phyloP scores from a whole-genome alignment of 768 basidiomycete species.

The Kwoniella newhampshirensis region DNA sequence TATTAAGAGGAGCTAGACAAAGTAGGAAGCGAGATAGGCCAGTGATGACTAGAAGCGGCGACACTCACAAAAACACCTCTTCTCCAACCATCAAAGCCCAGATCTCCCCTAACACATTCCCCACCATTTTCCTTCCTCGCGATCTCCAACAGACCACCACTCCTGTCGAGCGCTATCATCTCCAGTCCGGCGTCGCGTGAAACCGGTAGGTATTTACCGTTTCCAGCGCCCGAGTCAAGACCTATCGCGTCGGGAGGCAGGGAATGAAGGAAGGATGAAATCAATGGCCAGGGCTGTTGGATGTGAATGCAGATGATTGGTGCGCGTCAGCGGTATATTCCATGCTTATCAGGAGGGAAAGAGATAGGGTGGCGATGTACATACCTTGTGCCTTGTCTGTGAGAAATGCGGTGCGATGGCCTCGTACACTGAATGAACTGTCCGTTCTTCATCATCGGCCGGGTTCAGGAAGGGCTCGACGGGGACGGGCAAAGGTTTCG shows the following conservation, averaged over 20 bases:
- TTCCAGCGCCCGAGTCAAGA: slow-evolving; percentile 92
- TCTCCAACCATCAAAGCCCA: slow-evolving; percentile 71
- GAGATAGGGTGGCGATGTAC: slow-evolving; percentile 4
- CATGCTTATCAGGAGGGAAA: no score
- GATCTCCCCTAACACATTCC: slow-evolving; percentile 65
- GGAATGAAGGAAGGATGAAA: slow-evolving; percentile 69
- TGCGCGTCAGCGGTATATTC: no score
- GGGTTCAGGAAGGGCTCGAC: slow-evolving; percentile 17
- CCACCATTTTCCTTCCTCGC: slow-evolving; percentile 71
- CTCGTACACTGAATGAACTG: slow-evolving; percentile 54
- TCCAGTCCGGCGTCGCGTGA: slow-evolving; percentile 64
- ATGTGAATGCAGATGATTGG: not conserved
- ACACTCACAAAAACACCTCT: slow-evolving; percentile 75
- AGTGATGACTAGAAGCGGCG: no score
- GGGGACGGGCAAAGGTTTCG: slow-evolving; percentile 36
- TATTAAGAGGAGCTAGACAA: no score
- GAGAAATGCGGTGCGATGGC: slow-evolving; percentile 53
- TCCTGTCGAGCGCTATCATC: slow-evolving; percentile 83
- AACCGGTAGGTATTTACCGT: slow-evolving; percentile 88
- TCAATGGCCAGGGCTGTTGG: slow-evolving; percentile 82
- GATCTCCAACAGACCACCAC: slow-evolving; percentile 71
- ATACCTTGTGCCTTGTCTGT: slow-evolving; percentile 53
- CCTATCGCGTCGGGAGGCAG: slow-evolving; percentile 78
- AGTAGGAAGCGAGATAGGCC: no score
- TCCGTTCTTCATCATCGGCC: slow-evolving; percentile 37